phyloP scores from a whole-genome alignment of 208 protist species.

The Leishmania aethiopica region DNA sequence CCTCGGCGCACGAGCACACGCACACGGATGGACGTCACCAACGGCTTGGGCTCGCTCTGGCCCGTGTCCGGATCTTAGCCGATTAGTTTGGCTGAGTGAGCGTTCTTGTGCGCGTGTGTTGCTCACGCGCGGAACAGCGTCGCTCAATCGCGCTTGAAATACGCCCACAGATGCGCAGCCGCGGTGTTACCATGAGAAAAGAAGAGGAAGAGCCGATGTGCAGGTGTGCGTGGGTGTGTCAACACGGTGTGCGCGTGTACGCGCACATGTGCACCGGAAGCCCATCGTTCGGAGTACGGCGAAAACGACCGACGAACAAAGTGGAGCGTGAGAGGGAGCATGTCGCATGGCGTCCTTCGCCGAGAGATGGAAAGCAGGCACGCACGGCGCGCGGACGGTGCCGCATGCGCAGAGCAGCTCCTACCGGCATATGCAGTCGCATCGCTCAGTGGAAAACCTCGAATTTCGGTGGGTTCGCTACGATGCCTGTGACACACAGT shows the following conservation, averaged over 20 bases:
- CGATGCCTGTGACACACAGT: background rate
- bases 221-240: background rate
- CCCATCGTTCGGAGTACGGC: no score
- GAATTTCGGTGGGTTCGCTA: no score
- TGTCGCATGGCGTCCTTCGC: background rate
- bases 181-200: background rate
- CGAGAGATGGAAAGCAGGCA: background rate
- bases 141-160: background rate
- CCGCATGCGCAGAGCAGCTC: background rate
- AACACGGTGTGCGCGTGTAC: background rate
- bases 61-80: background rate
- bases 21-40: background rate
- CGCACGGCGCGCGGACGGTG: background rate
- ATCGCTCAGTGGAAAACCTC: background rate
- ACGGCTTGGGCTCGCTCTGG: background rate
- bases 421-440: background rate
- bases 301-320: background rate
- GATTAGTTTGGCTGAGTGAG: background rate
- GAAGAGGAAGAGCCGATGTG: no score
- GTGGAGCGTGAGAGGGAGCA: background rate
- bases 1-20: slow-evolving; percentile 4
- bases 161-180: background rate
- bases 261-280: background rate
- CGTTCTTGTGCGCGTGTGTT: background rate
- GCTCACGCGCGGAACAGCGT: background rate